These are phyloP conservation scores for Hypoxylon lienhwacheense DNA, from an alignment of 495 filamentous ascomycete genomes.

Conservation along the genomic window DNA sequence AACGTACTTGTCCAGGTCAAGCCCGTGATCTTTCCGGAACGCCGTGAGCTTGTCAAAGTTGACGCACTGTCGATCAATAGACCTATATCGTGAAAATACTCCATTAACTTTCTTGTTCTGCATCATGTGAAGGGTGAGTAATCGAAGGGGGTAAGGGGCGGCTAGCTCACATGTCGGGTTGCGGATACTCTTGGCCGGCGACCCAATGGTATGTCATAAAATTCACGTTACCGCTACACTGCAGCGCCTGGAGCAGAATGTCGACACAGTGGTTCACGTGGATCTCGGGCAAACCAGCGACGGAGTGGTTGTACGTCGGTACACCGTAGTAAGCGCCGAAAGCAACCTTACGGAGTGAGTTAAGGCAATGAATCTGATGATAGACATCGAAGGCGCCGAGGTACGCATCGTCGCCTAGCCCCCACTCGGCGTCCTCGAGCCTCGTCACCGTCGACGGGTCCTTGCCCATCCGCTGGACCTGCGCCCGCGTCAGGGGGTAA, in stretches of 20 bases:
- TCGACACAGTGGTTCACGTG: slow-evolving; percentile 44
- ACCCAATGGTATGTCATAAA: slow-evolving; percentile 43
- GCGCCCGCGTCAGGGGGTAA: slow-evolving; percentile 35
- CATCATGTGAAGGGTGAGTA: neutral
- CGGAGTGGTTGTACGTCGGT: slow-evolving; percentile 17
- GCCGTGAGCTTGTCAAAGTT: slow-evolving; percentile 29
- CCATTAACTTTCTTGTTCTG: too few species aligned
- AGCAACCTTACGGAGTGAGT: slow-evolving; percentile 38
- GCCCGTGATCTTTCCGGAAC: slow-evolving; percentile 20
- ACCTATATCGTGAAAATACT: slow-evolving; percentile 13
- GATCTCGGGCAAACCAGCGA: slow-evolving; percentile 21
- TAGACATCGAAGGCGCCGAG: slow-evolving; percentile 42
- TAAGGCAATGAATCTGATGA: slow-evolving; percentile 44
- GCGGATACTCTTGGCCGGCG: slow-evolving; percentile 39
- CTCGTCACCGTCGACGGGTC: slow-evolving; percentile 41
- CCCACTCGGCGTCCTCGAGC: slow-evolving; percentile 39
- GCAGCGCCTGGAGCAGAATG: slow-evolving; percentile 41
- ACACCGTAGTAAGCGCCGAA: slow-evolving; percentile 41
- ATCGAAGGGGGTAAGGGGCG: neutral
- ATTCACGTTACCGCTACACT: slow-evolving; percentile 41
- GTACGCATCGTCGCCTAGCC: slow-evolving; percentile 43
- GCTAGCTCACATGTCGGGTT: slow-evolving; percentile 44
- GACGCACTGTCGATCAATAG: slow-evolving; percentile 27
- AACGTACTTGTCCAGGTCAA: slow-evolving; percentile 27
- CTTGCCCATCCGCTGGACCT: slow-evolving; percentile 42